Evolutionary conservation across 352 stramenopile genomes (phyloP).

Genomic region (Lagenidium sp.): DNA sequence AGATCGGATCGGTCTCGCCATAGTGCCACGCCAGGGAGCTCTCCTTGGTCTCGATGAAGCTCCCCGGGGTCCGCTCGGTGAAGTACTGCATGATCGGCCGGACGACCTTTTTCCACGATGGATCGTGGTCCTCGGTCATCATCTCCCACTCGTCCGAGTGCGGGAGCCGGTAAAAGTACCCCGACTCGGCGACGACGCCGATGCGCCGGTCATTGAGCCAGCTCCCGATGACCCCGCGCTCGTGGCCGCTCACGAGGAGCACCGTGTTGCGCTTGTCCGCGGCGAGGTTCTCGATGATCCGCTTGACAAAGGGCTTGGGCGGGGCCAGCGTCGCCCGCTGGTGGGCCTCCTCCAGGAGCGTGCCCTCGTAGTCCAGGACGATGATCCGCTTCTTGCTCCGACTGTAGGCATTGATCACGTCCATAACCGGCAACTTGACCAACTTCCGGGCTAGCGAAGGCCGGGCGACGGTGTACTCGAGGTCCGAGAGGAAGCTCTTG

Average conservation of each 20-base stretch:
- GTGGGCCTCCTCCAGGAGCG: conserved; percentile 56
- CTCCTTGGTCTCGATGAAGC: conserved; percentile 55
- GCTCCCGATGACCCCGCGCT: conserved; percentile 60
- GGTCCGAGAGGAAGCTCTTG: conserved; percentile 68
- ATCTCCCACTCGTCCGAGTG: conserved; percentile 44
- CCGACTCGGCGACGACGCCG: conserved; percentile 47
- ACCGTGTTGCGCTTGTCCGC: conserved; percentile 49
- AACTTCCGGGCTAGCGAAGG: conserved; percentile 32
- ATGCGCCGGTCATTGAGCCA: conserved; percentile 57
- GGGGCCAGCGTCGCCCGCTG: conserved; percentile 47
- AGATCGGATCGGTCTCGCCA: conserved; percentile 63
- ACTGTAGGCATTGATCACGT: conserved; percentile 49
- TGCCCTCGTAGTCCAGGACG: conserved; percentile 77
- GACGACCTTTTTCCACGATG: conserved; percentile 67
- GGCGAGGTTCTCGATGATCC: conserved; percentile 43
- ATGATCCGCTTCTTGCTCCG: conserved; percentile 52
- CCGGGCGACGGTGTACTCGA: conserved; percentile 36
- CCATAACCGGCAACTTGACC: conserved; percentile 28
- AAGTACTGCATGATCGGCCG: conserved; percentile 73
- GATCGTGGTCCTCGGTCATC: conserved; percentile 43
- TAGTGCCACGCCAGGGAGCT: conserved; percentile 62
- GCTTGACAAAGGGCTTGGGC: conserved; percentile 49
- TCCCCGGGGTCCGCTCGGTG: conserved; percentile 57
- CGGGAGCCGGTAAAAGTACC: conserved; percentile 49
- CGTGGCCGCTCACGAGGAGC: conserved; percentile 46